Evolutionary conservation across 495 filamentous ascomycete species (phyloP).

Genomic region (Penicillium cinerascens): DNA sequence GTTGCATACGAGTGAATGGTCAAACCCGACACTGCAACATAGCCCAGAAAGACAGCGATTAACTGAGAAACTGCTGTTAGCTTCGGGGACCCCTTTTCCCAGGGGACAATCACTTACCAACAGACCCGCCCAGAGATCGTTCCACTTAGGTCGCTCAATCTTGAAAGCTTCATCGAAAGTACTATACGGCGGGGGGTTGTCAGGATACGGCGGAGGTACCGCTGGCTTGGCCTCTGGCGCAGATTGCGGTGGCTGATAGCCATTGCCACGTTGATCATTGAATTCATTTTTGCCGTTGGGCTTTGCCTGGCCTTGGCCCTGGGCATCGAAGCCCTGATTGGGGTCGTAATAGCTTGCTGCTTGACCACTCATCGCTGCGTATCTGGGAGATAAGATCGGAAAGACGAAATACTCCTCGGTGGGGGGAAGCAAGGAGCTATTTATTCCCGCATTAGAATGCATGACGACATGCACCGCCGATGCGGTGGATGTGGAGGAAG

Average conservation of each 20-base stretch:
- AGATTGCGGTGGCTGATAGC: constrained; percentile 15
- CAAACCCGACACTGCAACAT: constrained; percentile 71
- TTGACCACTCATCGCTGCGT: constrained; percentile 42
- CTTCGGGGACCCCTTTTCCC: background rate
- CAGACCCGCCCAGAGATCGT: constrained; percentile 84
- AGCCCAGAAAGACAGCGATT: constrained; percentile 69
- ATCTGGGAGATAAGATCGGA: background rate
- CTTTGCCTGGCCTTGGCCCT: constrained; percentile 7
- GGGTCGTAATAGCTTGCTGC: constrained; percentile 41
- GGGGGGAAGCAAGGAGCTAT: constrained; percentile 19
- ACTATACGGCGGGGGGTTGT: constrained; percentile 33
- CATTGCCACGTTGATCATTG: constrained; percentile 18
- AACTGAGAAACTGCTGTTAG: constrained; percentile 44
- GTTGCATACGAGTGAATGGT: constrained; percentile 71
- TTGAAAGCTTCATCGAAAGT: constrained; percentile 76
- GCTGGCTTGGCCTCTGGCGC: constrained; percentile 25
- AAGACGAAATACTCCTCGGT: background rate
- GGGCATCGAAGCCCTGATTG: constrained; percentile 23
- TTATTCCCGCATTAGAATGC: constrained; percentile 17
- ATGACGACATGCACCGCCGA: constrained; percentile 27
- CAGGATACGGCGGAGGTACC: constrained; percentile 22
- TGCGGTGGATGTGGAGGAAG: background rate
- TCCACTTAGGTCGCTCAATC: constrained; percentile 76
- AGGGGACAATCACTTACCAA: constrained; percentile 49
- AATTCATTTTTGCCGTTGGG: constrained; percentile 5